Conservation (phyloP, 345 rosid genomes). For the Conringia planisiliqua region DNA sequence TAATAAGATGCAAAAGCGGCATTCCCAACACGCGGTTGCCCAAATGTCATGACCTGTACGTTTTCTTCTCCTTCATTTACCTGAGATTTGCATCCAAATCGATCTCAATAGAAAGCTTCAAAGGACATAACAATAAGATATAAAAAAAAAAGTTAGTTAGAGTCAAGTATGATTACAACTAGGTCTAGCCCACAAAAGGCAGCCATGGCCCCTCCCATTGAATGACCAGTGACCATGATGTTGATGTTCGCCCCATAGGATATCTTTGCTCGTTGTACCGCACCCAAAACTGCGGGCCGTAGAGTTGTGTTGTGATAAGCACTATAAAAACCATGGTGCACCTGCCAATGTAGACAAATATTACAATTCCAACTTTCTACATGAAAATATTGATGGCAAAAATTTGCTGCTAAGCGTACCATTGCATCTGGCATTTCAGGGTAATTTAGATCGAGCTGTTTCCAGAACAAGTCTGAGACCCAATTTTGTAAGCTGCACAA, state of each 20-base stretch:
- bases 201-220: slow-evolving; percentile 99
- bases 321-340: slow-evolving; percentile 87
- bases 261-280: slow-evolving; percentile 54
- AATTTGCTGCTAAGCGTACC: slow-evolving; percentile 41
- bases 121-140: background rate
- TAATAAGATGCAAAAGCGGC: slow-evolving; percentile 78
- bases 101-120: slow-evolving; percentile 2
- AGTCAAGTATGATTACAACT: slow-evolving; percentile 39
- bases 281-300: slow-evolving; percentile 70
- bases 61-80: slow-evolving; percentile 60
- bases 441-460: slow-evolving; percentile 89
- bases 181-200: slow-evolving; percentile 88
- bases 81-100: slow-evolving; percentile 38
- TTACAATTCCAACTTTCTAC: background rate
- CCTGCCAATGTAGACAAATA: slow-evolving; percentile 40
- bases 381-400: background rate
- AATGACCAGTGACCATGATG: slow-evolving; percentile 86
- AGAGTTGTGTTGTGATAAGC: slow-evolving; percentile 93
- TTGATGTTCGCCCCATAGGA: slow-evolving; percentile 56
- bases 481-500: slow-evolving; percentile 83
- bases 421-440: slow-evolving; percentile 94
- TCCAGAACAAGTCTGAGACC: slow-evolving; percentile 86
- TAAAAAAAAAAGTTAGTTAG: background rate
- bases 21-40: slow-evolving; percentile 96
- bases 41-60: slow-evolving; percentile 83